Conservation (phyloP, 352 stramenopile genomes). For the Globisporangium echinulatum region DNA sequence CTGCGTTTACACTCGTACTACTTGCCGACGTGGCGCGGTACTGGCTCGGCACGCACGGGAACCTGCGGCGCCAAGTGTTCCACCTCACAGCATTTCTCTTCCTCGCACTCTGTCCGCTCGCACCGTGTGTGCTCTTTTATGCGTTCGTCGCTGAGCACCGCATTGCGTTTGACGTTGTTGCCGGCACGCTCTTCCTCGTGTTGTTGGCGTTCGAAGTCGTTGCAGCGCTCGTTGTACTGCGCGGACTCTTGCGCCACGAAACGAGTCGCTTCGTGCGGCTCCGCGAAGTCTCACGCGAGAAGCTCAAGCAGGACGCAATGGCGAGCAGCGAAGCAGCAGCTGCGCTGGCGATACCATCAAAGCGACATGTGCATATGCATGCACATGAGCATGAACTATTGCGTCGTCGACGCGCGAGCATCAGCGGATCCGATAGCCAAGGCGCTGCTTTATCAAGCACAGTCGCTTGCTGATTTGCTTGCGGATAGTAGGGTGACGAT, state of each 20-base stretch:
- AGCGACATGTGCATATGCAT: neutral
- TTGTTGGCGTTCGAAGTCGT: constrained; percentile 36
- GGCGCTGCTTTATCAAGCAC: neutral
- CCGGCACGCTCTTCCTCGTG: constrained; percentile 22
- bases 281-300: constrained; percentile 23
- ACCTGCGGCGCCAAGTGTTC: constrained; percentile 52
- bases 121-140: constrained; percentile 48
- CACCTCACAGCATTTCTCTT: constrained; percentile 65
- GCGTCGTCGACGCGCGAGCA: neutral
- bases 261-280: constrained; percentile 51
- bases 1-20: constrained; percentile 38
- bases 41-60: constrained; percentile 50
- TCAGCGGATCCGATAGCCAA: neutral
- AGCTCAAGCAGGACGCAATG: constrained; percentile 8
- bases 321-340: neutral
- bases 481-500: neutral
- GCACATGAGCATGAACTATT: neutral
- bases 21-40: constrained; percentile 42
- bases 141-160: constrained; percentile 46
- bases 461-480: neutral
- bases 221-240: constrained; percentile 35
- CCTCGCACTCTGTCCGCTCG: constrained; percentile 48
- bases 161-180: constrained; percentile 41
- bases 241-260: constrained; percentile 49
- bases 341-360: neutral